phyloP scores from a whole-genome alignment of 2,329 filamentous ascomycete species.

The Tolypocladium guangdongense region DNA sequence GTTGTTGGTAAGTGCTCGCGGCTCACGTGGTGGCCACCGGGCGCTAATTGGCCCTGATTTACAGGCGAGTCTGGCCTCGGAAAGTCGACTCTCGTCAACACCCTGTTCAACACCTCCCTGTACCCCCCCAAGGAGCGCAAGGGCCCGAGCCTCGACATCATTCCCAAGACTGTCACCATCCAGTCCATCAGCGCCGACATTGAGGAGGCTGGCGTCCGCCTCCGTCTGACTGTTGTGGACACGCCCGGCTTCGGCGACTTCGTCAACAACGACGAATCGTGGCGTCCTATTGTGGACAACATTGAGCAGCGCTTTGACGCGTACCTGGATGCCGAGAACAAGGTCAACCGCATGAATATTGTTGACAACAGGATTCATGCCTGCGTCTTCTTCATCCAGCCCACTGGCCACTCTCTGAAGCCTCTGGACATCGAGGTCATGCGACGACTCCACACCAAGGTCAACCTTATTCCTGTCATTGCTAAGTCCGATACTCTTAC shows the following conservation, averaged over 20 bases:
- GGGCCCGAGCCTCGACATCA: conserved; percentile 92
- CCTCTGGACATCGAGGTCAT: conserved; percentile 98
- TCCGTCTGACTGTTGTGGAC: conserved; percentile 92
- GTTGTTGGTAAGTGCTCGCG: conserved; percentile 76
- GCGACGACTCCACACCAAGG: conserved; percentile 98
- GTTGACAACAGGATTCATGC: conserved; percentile 98
- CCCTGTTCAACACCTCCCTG: conserved; percentile 96
- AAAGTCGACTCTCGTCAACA: conserved; percentile 99
- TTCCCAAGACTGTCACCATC: conserved; percentile 94
- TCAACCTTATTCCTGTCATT: conserved; percentile 98
- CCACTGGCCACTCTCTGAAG: conserved; percentile 96
- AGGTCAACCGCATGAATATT: conserved; percentile 99
- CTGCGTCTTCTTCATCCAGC: conserved; percentile 99
- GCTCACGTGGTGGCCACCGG: not conserved
- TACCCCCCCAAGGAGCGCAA: conserved; percentile 99
- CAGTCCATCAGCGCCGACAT: conserved; percentile 95
- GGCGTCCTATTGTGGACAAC: conserved; percentile 98
- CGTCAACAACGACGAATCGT: conserved; percentile 99
- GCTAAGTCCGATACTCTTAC: conserved; percentile 97
- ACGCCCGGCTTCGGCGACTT: conserved; percentile 98
- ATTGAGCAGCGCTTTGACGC: conserved; percentile 98
- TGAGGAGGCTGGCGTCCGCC: conserved; percentile 94
- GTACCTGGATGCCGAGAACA: conserved; percentile 98
- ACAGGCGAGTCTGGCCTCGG: conserved; percentile 96
- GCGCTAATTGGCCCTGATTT: not conserved